phyloP scores from a whole-genome alignment of 2,329 filamentous ascomycete species.

The Aspergillus glaucus region DNA sequence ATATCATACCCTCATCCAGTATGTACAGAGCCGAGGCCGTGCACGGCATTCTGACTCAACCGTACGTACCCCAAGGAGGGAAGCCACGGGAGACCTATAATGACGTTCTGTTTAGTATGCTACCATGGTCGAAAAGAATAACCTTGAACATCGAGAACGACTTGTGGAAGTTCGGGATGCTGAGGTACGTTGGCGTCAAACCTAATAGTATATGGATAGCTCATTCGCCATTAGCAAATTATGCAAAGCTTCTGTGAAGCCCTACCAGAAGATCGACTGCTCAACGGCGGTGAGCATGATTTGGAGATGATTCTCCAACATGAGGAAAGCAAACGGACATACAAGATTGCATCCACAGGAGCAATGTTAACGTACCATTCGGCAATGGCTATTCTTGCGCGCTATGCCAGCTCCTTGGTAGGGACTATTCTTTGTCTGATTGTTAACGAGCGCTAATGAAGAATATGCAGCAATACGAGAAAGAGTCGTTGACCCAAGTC shows the following conservation, averaged over 20 bases:
- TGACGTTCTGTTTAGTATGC: conserved; percentile 50
- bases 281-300: conserved; percentile 55
- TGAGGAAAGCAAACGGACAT: conserved; percentile 47
- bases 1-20: conserved; percentile 85
- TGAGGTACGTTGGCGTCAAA: conserved; percentile 36
- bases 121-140: conserved; percentile 72
- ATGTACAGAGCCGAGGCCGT: conserved; percentile 85
- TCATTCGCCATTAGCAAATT: conserved; percentile 32
- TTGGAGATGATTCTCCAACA: conserved; percentile 51
- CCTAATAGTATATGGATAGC: background rate
- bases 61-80: conserved; percentile 15
- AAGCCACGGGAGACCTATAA: background rate
- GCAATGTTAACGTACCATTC: conserved; percentile 74
- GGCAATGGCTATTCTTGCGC: conserved; percentile 63
- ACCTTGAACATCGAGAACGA: conserved; percentile 58
- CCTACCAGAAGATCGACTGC: conserved; percentile 66
- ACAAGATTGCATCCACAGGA: conserved; percentile 59
- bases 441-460: conserved; percentile 5
- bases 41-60: conserved; percentile 71
- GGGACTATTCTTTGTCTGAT: conserved; percentile 8
- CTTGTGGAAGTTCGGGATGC: conserved; percentile 41
- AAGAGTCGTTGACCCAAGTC: conserved; percentile 43
- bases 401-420: conserved; percentile 65
- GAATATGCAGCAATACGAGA: conserved; percentile 38
- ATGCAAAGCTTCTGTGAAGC: conserved; percentile 71